Evolutionary conservation across 768 basidiomycete genomes (phyloP).

Genomic region (Boletus sp.): DNA sequence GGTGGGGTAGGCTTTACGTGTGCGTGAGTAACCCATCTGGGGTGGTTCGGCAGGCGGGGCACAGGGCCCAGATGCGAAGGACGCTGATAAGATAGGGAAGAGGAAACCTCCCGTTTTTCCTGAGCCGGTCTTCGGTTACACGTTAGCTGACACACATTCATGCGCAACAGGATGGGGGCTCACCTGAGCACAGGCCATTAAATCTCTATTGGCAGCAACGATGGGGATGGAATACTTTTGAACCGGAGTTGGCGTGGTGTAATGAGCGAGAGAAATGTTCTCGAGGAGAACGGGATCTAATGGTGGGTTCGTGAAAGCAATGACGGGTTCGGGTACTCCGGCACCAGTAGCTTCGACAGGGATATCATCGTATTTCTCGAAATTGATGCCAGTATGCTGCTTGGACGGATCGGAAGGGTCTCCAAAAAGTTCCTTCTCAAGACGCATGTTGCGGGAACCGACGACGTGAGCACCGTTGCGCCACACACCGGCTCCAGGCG

Average conservation of each 20-base stretch:
- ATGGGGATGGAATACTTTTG: constrained; percentile 99
- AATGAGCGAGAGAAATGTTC: constrained; percentile 91
- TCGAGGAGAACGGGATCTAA: constrained; percentile 92
- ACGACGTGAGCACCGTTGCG: constrained; percentile 83
- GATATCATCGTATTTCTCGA: constrained; percentile 99
- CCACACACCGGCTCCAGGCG: constrained; percentile 66
- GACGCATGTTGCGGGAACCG: constrained; percentile 80
- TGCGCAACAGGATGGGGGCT: constrained; percentile 20
- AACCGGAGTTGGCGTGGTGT: constrained; percentile 94
- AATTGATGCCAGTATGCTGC: constrained; percentile 98
- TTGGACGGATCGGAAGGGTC: constrained; percentile 81
- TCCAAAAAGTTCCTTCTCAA: constrained; percentile 97
- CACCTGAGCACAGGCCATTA: constrained; percentile 95
- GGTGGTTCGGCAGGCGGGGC: constrained; percentile 57
- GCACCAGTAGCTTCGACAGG: constrained; percentile 98
- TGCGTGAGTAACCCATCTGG: constrained; percentile 53
- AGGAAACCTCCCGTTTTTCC: constrained; percentile 99
- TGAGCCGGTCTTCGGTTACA: constrained; percentile 81
- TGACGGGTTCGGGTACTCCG: constrained; percentile 94
- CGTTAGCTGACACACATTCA: constrained; percentile 18
- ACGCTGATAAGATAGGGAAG: constrained; percentile 96
- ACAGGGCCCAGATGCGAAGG: constrained; percentile 80
- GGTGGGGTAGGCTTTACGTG: constrained; percentile 92
- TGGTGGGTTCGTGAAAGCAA: constrained; percentile 82
- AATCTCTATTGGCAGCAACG: constrained; percentile 82